Evolutionary conservation across 2,329 filamentous ascomycete genomes (phyloP).

Genomic region (Ustulina deusta): DNA sequence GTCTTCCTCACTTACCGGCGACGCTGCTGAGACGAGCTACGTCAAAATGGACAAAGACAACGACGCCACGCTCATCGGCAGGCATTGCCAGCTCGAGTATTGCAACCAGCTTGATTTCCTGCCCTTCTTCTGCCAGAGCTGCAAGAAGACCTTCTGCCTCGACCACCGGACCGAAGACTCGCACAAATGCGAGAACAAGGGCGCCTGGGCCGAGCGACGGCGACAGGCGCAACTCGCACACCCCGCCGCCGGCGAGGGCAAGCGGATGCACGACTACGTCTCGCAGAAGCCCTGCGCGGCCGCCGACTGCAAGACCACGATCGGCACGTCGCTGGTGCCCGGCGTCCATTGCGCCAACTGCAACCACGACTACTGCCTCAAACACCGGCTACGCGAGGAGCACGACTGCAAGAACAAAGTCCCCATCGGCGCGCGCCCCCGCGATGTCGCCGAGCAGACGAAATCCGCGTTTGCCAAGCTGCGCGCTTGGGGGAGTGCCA

Average conservation of each 20-base stretch:
- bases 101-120: slow-evolving; percentile 97
- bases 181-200: slow-evolving; percentile 74
- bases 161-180: slow-evolving; percentile 90
- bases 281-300: slow-evolving; percentile 76
- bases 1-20: slow-evolving; percentile 62
- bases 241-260: slow-evolving; percentile 66
- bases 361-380: slow-evolving; percentile 80
- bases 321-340: slow-evolving; percentile 75
- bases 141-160: slow-evolving; percentile 85
- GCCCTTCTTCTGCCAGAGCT: slow-evolving; percentile 93
- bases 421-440: slow-evolving; percentile 63
- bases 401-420: slow-evolving; percentile 85
- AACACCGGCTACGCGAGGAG: slow-evolving; percentile 81
- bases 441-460: slow-evolving; percentile 70
- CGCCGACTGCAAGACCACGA: slow-evolving; percentile 74
- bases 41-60: slow-evolving; percentile 76
- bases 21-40: slow-evolving; percentile 67
- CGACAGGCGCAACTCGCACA: slow-evolving; percentile 66
- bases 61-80: slow-evolving; percentile 87
- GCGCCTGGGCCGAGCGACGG: slow-evolving; percentile 71
- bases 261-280: slow-evolving; percentile 65
- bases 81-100: slow-evolving; percentile 90
- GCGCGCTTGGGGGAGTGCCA: slow-evolving; percentile 82
- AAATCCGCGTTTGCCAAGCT: slow-evolving; percentile 81
- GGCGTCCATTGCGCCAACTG: slow-evolving; percentile 79